Evolutionary conservation across 2,329 filamentous ascomycete genomes (phyloP).

Genomic region (Fusarium goolgardi): DNA sequence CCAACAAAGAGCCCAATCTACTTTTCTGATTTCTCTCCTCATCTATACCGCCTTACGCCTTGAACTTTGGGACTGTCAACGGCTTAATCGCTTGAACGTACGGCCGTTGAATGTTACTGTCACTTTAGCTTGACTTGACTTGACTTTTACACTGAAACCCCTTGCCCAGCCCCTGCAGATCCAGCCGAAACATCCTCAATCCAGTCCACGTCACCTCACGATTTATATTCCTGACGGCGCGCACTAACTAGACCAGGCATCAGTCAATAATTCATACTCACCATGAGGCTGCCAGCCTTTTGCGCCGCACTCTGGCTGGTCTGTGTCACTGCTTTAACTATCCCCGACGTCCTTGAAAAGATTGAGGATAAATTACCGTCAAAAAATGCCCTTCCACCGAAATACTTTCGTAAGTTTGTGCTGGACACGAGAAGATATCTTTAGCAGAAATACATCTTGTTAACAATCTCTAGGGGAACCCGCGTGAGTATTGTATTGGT

Average conservation of each 20-base stretch:
- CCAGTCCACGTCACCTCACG: constrained; percentile 15
- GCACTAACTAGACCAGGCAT: neutral
- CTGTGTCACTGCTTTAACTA: constrained; percentile 9
- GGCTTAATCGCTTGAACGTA: neutral
- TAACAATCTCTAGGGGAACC: constrained; percentile 38
- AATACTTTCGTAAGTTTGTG: constrained; percentile 35
- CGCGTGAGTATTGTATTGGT: constrained; percentile 32
- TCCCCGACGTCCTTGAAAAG: constrained; percentile 19
- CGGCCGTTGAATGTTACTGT: neutral
- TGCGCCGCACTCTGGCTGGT: constrained; percentile 17
- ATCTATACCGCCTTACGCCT: fast-evolving
- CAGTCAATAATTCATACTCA: neutral
- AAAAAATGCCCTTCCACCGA: constrained; percentile 15
- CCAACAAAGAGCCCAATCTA: neutral
- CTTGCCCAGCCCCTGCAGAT: constrained; percentile 24
- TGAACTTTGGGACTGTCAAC: neutral
- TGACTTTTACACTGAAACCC: constrained; percentile 4
- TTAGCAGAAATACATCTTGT: fast-evolving
- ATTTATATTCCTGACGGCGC: neutral
- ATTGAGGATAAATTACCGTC: constrained; percentile 19
- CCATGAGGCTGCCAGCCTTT: constrained; percentile 18
- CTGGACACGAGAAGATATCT: neutral
- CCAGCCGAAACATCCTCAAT: constrained; percentile 4
- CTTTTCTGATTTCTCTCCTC: neutral
- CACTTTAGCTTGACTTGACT: neutral